These are phyloP conservation scores for Coemansia erecta DNA, from an alignment of 192 early-diverging fungal genomes.

Conservation along the genomic window DNA sequence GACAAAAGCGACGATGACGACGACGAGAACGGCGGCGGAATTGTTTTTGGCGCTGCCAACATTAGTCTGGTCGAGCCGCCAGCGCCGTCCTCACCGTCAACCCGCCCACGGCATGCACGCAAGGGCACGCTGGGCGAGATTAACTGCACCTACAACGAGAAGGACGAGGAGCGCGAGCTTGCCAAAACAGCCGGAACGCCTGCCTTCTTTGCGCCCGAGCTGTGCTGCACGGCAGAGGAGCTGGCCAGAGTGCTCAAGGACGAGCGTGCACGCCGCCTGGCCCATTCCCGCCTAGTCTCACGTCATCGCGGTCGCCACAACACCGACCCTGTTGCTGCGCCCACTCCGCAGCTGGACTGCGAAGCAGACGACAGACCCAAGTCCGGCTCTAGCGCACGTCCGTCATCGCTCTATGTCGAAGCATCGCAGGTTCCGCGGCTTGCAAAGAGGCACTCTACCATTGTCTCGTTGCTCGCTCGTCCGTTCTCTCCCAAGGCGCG, in stretches of 20 bases:
- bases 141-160: conserved; percentile 47
- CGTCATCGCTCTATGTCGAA: conserved; percentile 32
- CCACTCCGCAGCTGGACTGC: conserved; percentile 12
- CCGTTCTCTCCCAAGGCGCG: conserved; percentile 44
- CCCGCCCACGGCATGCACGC: conserved; percentile 21
- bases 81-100: conserved; percentile 9
- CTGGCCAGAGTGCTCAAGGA: conserved; percentile 39
- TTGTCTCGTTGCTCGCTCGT: conserved; percentile 40
- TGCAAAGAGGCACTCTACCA: conserved; percentile 45
- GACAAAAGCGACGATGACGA: conserved; percentile 31
- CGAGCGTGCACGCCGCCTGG: conserved; percentile 20
- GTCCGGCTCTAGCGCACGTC: conserved; percentile 11
- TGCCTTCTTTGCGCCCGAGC: conserved; percentile 97
- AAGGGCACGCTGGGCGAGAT: conserved; percentile 41
- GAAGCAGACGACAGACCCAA: neutral
- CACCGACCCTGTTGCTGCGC: conserved; percentile 15
- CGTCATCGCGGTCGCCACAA: conserved; percentile 16
- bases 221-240: conserved; percentile 69
- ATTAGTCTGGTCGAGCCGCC: conserved; percentile 7
- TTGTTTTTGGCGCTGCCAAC: conserved; percentile 39
- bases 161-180: conserved; percentile 77
- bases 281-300: conserved; percentile 9
- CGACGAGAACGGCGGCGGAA: conserved; percentile 23
- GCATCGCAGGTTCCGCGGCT: conserved; percentile 6
- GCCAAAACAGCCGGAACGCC: conserved; percentile 94